Evolutionary conservation across 192 early-diverging fungal species (phyloP).

Genomic region (Coemansia sp.): DNA sequence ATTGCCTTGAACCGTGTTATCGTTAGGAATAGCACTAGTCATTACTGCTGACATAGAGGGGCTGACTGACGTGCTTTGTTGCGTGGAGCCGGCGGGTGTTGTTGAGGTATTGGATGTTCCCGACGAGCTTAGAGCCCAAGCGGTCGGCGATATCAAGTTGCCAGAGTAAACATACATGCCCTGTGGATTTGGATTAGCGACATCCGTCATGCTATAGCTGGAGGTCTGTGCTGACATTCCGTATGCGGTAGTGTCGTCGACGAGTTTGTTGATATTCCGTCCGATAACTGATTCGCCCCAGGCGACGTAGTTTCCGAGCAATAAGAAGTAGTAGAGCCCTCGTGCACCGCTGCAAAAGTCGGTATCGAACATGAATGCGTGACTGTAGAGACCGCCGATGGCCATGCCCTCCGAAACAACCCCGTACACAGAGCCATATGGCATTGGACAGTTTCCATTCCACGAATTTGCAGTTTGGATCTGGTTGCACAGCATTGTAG

Average conservation of each 20-base stretch:
- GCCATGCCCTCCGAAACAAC: constrained; percentile 8
- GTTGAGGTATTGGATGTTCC: not conserved
- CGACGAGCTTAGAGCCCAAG: not conserved
- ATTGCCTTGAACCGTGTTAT: constrained; percentile 1
- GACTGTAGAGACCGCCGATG: constrained; percentile 19
- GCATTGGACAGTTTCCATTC: constrained; percentile 10
- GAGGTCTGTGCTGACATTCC: not conserved
- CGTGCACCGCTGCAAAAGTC: constrained; percentile 13
- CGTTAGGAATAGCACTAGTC: not conserved
- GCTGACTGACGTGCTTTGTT: not conserved
- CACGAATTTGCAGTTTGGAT: not conserved
- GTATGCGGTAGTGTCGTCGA: not conserved
- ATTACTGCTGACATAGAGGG: not conserved
- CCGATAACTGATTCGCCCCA: constrained; percentile 21
- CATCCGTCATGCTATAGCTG: constrained; percentile 3
- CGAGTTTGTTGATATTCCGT: constrained; percentile 6
- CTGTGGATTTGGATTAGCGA: not conserved
- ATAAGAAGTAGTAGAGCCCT: constrained; percentile 16
- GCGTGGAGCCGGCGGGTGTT: not conserved
- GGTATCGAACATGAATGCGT: constrained; percentile 13
- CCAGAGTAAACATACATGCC: not conserved
- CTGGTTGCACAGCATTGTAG: not conserved
- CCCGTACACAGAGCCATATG: constrained; percentile 19
- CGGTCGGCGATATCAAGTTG: not conserved
- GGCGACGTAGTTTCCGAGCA: constrained; percentile 16